These are phyloP conservation scores for Candida andamanensis DNA, from an alignment of 805 yeast species.

Conservation along the genomic window DNA sequence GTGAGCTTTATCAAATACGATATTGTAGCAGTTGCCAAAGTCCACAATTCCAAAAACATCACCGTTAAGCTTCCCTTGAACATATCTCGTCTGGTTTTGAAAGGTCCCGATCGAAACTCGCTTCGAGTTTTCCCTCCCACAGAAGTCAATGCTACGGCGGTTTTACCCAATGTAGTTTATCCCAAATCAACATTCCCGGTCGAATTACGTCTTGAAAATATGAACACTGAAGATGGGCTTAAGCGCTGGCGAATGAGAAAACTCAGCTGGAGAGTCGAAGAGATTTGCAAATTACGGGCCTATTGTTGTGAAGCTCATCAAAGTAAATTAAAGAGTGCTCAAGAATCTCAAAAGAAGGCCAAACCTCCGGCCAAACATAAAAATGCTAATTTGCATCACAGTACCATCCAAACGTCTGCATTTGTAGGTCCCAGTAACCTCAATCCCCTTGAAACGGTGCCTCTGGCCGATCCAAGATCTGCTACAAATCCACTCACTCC, in stretches of 20 bases:
- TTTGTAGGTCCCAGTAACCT: constrained; percentile 13
- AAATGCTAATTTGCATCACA: constrained; percentile 19
- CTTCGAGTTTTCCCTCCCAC: constrained; percentile 95
- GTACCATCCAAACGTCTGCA: constrained; percentile 24
- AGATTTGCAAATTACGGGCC: constrained; percentile 59
- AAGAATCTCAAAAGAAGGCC: constrained; percentile 28
- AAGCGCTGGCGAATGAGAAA: constrained; percentile 91
- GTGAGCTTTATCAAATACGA: constrained; percentile 63
- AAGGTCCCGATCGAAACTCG: constrained; percentile 83
- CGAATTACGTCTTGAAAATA: constrained; percentile 76
- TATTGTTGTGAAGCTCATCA: constrained; percentile 56
- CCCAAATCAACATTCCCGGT: constrained; percentile 84
- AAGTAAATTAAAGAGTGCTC: constrained; percentile 41
- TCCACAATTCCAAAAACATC: constrained; percentile 20
- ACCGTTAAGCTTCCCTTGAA: constrained; percentile 58
- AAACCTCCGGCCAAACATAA: constrained; percentile 4
- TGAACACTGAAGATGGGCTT: constrained; percentile 45
- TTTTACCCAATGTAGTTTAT: constrained; percentile 81
- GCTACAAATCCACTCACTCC: not conserved
- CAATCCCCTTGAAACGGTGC: not conserved
- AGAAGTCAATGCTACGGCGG: constrained; percentile 79
- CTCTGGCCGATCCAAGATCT: not conserved
- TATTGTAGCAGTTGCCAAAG: constrained; percentile 55
- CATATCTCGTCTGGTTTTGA: constrained; percentile 68
- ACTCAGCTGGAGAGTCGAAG: constrained; percentile 85